These are phyloP conservation scores for Solanum rostratum DNA, from an alignment of 257 asterid genomes.

Conservation along the genomic window DNA sequence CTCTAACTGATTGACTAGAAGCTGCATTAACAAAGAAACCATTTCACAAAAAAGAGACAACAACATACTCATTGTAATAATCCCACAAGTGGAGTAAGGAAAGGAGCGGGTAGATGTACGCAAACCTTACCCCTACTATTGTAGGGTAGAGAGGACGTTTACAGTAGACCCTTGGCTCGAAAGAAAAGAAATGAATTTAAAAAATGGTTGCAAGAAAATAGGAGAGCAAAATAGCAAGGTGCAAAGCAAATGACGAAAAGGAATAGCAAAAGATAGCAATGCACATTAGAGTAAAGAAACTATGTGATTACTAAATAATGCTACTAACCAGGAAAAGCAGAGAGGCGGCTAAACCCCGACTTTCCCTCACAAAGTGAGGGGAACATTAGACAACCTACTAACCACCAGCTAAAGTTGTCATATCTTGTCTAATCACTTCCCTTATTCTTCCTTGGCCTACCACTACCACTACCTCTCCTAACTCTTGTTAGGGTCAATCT, in stretches of 20 bases:
- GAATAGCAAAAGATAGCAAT: not conserved
- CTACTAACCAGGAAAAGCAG: not conserved
- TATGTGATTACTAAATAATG: not conserved
- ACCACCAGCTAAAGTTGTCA: not conserved
- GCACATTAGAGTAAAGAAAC: not conserved
- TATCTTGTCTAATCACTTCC: not conserved
- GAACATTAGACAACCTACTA: not conserved
- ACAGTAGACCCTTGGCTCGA: not conserved
- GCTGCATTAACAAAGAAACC: slow-evolving; percentile 38
- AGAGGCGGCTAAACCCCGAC: not conserved
- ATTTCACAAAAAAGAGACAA: not conserved
- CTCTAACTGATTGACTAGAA: slow-evolving; percentile 69
- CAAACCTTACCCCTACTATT: not conserved
- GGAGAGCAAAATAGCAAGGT: not conserved
- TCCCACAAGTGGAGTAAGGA: not conserved
- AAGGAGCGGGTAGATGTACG: not conserved
- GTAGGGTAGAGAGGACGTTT: not conserved
- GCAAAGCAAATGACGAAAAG: not conserved
- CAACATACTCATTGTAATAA: not conserved
- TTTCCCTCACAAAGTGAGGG: too few relatives aligned
- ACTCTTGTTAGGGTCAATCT: not conserved
- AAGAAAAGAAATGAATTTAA: not conserved
- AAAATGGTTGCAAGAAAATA: not conserved
- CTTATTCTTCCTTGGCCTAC: not conserved
- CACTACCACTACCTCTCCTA: not conserved